phyloP scores from a whole-genome alignment of 495 filamentous ascomycete genomes.

The Hyphodiscus hymeniophilus region DNA sequence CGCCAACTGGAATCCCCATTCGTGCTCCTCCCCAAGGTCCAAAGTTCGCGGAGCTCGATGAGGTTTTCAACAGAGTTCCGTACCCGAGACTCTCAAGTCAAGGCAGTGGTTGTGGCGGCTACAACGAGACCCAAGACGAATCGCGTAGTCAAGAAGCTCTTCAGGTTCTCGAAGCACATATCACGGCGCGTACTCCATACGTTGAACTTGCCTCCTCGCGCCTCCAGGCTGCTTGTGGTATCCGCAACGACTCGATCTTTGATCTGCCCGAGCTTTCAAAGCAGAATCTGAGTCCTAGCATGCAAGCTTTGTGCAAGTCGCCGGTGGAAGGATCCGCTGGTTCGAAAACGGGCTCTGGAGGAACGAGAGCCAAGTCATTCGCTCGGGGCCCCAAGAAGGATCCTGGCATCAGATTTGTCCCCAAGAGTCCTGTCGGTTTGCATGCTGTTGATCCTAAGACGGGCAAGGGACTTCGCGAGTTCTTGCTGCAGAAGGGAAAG shows the following conservation, averaged over 20 bases:
- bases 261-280: conserved; percentile 1
- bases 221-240: conserved; percentile 13
- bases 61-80: background rate
- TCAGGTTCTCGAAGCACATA: conserved; percentile 1
- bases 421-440: background rate
- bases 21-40: background rate
- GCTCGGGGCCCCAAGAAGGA: background rate
- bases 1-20: background rate
- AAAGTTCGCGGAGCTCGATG: background rate
- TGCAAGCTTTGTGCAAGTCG: background rate
- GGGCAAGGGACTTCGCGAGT: conserved; percentile 16
- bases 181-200: conserved; percentile 7
- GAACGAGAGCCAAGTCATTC: no score
- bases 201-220: background rate
- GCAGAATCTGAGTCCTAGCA: background rate
- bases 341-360: no score
- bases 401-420: background rate
- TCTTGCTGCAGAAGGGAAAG: conserved; percentile 11
- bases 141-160: background rate
- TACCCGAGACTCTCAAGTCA: background rate
- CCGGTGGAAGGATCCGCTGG: background rate
- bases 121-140: background rate
- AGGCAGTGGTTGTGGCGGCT: background rate
- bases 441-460: conserved; percentile 9
- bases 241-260: conserved; percentile 11